Percentiles rank a stretch among this genome's conserved stretches.
These are phyloP conservation scores for Alternaria brassicicola DNA, from an alignment of 2,329 filamentous ascomycete genomes.

Conservation along the genomic window DNA sequence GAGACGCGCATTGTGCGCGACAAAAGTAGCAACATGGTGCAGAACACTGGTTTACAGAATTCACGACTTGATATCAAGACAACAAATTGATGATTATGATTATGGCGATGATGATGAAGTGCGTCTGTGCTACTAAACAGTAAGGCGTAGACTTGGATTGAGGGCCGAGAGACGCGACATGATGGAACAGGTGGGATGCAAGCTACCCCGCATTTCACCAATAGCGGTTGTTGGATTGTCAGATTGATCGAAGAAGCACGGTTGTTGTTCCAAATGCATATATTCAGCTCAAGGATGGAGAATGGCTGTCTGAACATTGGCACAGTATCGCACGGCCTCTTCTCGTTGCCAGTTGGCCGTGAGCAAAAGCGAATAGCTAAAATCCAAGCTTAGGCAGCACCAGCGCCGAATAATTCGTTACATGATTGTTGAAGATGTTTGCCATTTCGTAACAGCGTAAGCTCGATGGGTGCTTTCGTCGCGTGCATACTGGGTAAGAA, in stretches of 20 bases:
- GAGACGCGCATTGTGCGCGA: not conserved
- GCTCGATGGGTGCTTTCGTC: too few species aligned
- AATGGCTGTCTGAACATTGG: not conserved
- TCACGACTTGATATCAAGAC: not conserved
- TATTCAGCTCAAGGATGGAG: not conserved
- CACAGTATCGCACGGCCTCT: not conserved
- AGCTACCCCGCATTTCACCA: constrained; percentile 24
- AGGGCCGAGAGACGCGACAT: not conserved
- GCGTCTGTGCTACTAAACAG: not conserved
- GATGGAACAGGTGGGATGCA: constrained; percentile 9
- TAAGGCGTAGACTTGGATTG: not conserved
- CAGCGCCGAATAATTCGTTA: not conserved
- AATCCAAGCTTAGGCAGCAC: not conserved
- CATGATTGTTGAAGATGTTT: not conserved
- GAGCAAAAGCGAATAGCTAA: not conserved
- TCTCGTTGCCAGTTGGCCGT: not conserved
- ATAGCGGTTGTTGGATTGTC: constrained; percentile 5
- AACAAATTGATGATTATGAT: not conserved
- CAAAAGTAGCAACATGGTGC: not conserved
- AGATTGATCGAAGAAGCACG: not conserved
- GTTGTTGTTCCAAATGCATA: not conserved
- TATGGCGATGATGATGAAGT: too few species aligned
- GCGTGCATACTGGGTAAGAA: not conserved
- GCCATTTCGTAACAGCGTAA: not conserved
- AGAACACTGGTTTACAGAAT: not conserved